A percentile compares a stretch with the other conserved stretches of the same genome.
phyloP scores from a whole-genome alignment of 331 rosid species.

The Acacia concinna region DNA sequence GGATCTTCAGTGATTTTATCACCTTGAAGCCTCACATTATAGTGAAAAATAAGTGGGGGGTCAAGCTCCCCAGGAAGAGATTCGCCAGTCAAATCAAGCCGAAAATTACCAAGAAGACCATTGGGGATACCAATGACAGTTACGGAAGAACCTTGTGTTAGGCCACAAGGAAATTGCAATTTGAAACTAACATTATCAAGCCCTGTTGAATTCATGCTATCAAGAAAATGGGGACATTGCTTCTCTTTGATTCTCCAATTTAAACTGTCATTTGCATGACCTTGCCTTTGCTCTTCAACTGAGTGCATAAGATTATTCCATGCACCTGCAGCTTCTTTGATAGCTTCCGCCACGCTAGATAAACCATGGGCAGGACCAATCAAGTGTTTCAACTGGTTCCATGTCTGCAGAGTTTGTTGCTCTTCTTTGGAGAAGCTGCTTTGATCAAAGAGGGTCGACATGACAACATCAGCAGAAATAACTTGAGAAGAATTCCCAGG shows the following conservation, averaged over 20 bases:
- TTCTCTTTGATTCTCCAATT: slow-evolving; percentile 61
- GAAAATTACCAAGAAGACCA: slow-evolving; percentile 87
- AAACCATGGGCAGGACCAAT: slow-evolving; percentile 65
- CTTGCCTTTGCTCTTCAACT: slow-evolving; percentile 58
- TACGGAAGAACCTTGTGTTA: slow-evolving; percentile 93
- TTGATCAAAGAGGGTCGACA: slow-evolving; percentile 60
- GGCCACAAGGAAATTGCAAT: slow-evolving; percentile 86
- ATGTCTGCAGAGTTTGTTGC: slow-evolving; percentile 65
- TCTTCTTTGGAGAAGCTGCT: slow-evolving; percentile 69
- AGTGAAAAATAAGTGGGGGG: slow-evolving; percentile 88
- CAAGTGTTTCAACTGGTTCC: slow-evolving; percentile 75
- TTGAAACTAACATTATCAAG: slow-evolving; percentile 53
- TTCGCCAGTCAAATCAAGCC: slow-evolving; percentile 85
- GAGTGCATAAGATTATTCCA: slow-evolving; percentile 79
- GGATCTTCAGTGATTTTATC: slow-evolving; percentile 95
- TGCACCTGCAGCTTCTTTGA: slow-evolving; percentile 83
- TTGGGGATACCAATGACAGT: slow-evolving; percentile 79
- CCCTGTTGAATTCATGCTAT: slow-evolving; percentile 69
- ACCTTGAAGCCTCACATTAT: slow-evolving; percentile 95
- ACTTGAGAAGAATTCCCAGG: slow-evolving; percentile 64
- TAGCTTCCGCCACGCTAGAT: slow-evolving; percentile 87
- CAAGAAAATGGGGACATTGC: slow-evolving; percentile 92
- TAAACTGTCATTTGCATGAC: slow-evolving; percentile 60
- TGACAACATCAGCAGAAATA: slow-evolving; percentile 58
- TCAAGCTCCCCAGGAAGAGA: slow-evolving; percentile 97